Evolutionary conservation across 306 rosid genomes (phyloP).

Genomic region (Malus domestica): DNA sequence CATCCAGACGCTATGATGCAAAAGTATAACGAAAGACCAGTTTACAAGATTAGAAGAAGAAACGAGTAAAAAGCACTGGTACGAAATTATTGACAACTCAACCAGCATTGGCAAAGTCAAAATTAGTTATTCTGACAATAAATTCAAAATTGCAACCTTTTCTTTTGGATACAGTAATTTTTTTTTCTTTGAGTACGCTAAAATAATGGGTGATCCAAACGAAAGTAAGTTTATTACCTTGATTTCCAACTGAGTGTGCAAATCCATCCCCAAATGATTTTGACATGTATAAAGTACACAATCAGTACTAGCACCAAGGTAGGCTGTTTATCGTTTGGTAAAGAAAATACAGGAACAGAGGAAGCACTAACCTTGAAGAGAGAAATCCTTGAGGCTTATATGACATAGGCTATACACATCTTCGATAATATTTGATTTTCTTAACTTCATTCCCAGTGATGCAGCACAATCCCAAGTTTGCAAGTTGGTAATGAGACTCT

Average conservation of each 20-base stretch:
- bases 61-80: not conserved
- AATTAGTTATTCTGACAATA: not conserved
- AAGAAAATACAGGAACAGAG: not conserved
- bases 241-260: conserved; percentile 65
- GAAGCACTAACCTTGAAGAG: conserved; percentile 76
- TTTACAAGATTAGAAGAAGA: not conserved
- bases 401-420: conserved; percentile 79
- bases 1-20: conserved; percentile 71
- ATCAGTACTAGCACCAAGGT: conserved; percentile 25
- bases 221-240: conserved; percentile 47
- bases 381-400: conserved; percentile 84
- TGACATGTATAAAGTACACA: conserved; percentile 13
- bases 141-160: not conserved
- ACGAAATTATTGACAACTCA: not conserved
- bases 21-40: conserved; percentile 19
- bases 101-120: not conserved
- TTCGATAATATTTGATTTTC: conserved; percentile 46
- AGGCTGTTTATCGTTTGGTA: conserved; percentile 2
- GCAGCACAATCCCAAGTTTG: conserved; percentile 94
- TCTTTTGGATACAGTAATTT: not conserved
- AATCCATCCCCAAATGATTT: conserved; percentile 29
- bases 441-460: conserved; percentile 64
- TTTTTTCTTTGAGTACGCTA: not conserved
- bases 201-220: not conserved
- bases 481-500: conserved; percentile 84